These are phyloP conservation scores for Globisporangium takayamanum DNA, from an alignment of 352 stramenopile species.

Conservation along the genomic window DNA sequence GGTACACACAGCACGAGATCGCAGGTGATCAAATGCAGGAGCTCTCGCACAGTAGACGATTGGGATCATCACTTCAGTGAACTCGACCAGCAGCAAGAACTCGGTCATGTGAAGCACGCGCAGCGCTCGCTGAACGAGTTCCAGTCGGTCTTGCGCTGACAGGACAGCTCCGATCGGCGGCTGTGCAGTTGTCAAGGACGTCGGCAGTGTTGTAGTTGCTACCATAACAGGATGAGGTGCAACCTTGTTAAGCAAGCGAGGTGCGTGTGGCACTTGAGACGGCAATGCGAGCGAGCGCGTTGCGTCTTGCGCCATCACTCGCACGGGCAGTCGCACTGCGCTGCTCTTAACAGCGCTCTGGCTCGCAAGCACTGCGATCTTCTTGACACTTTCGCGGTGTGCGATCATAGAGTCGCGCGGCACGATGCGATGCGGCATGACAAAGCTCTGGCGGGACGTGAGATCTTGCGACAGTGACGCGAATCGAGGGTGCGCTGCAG, in stretches of 20 bases:
- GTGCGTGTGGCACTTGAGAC: not conserved
- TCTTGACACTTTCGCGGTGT: no score
- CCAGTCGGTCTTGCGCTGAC: conserved; percentile 11
- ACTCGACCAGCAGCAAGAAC: conserved; percentile 39
- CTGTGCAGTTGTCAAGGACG: not conserved
- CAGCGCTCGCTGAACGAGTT: conserved; percentile 14
- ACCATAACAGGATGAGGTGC: no score
- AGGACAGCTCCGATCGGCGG: not conserved
- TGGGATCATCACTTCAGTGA: conserved; percentile 32
- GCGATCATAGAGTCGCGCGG: no score
- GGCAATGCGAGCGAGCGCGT: no score
- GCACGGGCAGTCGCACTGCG: no score
- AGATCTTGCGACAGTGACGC: no score
- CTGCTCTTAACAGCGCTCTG: no score
- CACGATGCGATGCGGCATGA: no score
- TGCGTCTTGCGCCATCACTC: no score
- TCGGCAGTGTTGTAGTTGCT: not conserved
- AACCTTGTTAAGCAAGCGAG: no score
- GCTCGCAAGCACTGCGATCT: no score
- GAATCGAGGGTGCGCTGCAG: not conserved
- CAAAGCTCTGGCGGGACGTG: not conserved
- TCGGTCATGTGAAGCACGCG: conserved; percentile 35
- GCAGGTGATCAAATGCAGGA: not conserved
- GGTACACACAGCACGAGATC: not conserved
- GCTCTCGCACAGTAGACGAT: conserved; percentile 28